Percentiles rank a stretch among this genome's conserved stretches.
phyloP scores from a whole-genome alignment of 257 asterid species.

The Lavandula angustifolia region DNA sequence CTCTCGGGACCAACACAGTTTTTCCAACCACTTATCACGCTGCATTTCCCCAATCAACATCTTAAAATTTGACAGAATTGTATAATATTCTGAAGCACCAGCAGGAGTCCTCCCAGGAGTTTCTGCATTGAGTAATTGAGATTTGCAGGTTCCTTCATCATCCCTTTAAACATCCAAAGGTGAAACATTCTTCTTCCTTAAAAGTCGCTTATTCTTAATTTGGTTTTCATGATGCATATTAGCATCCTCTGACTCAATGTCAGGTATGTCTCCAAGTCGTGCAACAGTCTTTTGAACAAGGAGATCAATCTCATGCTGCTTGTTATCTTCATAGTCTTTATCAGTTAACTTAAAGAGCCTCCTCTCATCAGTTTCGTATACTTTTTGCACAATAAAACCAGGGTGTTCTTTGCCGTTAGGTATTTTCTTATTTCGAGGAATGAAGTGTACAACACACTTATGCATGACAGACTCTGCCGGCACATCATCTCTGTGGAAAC shows the following conservation, averaged over 20 bases:
- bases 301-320: conserved; percentile 68
- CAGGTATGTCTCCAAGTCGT: conserved; percentile 68
- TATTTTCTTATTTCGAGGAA: conserved; percentile 71
- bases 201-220: conserved; percentile 54
- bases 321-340: conserved; percentile 68
- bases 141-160: conserved; percentile 51
- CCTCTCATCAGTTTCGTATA: conserved; percentile 68
- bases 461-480: conserved; percentile 94
- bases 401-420: conserved; percentile 79
- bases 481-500: conserved; percentile 81
- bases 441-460: conserved; percentile 81
- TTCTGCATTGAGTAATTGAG: conserved; percentile 55
- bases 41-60: conserved; percentile 59
- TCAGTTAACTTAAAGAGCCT: conserved; percentile 74
- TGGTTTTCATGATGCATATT: conserved; percentile 59
- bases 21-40: conserved; percentile 81
- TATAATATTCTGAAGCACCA: conserved; percentile 49
- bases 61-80: conserved; percentile 49
- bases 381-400: conserved; percentile 80
- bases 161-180: conserved; percentile 71
- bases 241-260: conserved; percentile 63
- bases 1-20: conserved; percentile 4
- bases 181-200: conserved; percentile 55
- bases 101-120: conserved; percentile 63
- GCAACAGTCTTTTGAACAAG: conserved; percentile 76